Evolutionary conservation across 306 rosid species (phyloP), one percentile per base, ranked within the genome.

Genomic region (Sechiopsis laciniata): DNA sequence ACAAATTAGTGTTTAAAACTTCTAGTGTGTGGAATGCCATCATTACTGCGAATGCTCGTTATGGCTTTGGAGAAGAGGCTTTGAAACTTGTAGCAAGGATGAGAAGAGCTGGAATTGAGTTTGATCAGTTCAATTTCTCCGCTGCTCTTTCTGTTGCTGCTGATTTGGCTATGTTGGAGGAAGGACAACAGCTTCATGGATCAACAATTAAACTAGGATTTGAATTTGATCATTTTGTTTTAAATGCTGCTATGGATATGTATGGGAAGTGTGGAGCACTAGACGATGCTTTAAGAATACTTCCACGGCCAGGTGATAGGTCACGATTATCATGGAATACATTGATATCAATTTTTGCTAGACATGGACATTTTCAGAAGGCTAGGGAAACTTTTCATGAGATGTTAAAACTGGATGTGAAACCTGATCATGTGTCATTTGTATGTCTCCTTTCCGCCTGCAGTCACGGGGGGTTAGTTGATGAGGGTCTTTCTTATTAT

Each of bases 221-320:
- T n/a, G 87, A 89, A 50, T 83, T 83, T 22, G 90, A 90, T 72
- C 79, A 85, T 82, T 94, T 82, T 29, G 84, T 89, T 69, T 75
- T 84, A 70, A 90, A 89, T 82, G 85, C 94, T 78, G 84, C 83
- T 22, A 94, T 94, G 98, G 96, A 87, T 82, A 94, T 94, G 98
- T 90, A 90, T 75, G 98, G 89, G 79, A 94, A 90, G 82, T 94
- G 98, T 73, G 96, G 97, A 59, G 94, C 88, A 76, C 80, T 90
- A 68, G 89, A 87, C 68, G 91, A 86, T 74, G 96, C 90, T 58
- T 73, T 88, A 72, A 84, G 71, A 82, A 75, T 90, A 40, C 84
- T 86, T 70, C 97, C 91, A 58, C 78, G 53, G 20, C 86, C 89
- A 24, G 71, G 73, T 57, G 61, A 53, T 50, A 87, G 96, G 80